These are phyloP conservation scores for Smallanthus sonchifolius DNA, from an alignment of 129 eudicot species.

Conservation along the genomic window DNA sequence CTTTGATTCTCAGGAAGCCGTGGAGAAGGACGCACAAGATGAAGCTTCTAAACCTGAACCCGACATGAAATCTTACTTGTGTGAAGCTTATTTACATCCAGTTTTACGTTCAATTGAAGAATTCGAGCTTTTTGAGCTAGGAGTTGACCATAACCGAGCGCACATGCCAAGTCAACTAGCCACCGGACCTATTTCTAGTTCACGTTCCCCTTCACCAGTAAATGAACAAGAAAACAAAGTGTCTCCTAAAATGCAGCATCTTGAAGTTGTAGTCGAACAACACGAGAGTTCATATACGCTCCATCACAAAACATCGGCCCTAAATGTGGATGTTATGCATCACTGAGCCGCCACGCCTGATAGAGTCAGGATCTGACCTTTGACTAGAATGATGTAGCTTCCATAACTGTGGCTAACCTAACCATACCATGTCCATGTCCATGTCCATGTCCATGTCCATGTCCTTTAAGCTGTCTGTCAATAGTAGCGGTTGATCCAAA, in stretches of 20 bases:
- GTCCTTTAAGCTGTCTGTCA: background rate
- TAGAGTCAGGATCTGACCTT: constrained; percentile 6
- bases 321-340: constrained; percentile 2
- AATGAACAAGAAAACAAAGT: constrained; percentile 39
- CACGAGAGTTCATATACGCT: constrained; percentile 8
- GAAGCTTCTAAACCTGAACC: constrained; percentile 38
- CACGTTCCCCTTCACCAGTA: background rate
- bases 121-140: constrained; percentile 59
- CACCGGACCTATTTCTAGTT: constrained; percentile 35
- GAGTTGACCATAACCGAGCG: constrained; percentile 41
- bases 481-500: background rate
- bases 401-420: constrained; percentile 8
- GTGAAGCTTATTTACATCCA: constrained; percentile 85
- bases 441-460: background rate
- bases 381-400: constrained; percentile 20
- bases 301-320: background rate
- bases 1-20: constrained; percentile 64
- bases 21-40: constrained; percentile 69
- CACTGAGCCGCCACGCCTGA: background rate
- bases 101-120: constrained; percentile 73
- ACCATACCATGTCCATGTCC: background rate
- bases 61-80: constrained; percentile 55
- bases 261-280: constrained; percentile 32
- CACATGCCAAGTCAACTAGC: constrained; percentile 33
- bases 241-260: constrained; percentile 20